Conservation (phyloP, 495 filamentous ascomycete species). For the Hyaloscypha finlandica region DNA sequence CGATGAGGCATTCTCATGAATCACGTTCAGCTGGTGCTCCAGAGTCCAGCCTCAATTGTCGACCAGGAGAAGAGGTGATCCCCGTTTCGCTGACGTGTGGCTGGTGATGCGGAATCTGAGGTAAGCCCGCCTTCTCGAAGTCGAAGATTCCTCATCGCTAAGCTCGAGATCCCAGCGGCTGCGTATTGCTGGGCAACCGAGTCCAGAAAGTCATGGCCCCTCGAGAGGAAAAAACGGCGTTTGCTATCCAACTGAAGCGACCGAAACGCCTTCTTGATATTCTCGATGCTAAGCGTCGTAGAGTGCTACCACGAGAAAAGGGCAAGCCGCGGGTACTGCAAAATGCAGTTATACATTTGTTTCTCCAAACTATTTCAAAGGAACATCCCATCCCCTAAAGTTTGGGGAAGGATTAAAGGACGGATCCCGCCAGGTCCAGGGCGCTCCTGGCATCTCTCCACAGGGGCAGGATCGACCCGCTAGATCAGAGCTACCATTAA, state of each 20-base stretch:
- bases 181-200: background rate
- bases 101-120: background rate
- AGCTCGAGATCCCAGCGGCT: background rate
- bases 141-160: background rate
- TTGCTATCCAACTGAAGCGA: background rate
- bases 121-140: background rate
- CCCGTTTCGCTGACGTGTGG: background rate
- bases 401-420: background rate
- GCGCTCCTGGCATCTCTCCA: too few relatives aligned
- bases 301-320: background rate
- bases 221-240: background rate
- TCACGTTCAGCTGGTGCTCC: background rate
- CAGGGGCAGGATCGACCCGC: too few relatives aligned
- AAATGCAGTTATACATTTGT: too few relatives aligned
- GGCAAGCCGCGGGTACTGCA: background rate
- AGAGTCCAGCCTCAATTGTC: background rate
- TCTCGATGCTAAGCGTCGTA: background rate
- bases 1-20: background rate
- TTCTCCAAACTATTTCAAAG: background rate
- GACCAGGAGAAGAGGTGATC: background rate
- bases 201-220: background rate
- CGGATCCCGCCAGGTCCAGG: background rate
- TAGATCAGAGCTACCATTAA: constrained; percentile 4
- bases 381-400: background rate
- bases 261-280: background rate